Percentiles rank a stretch among this genome's conserved stretches.
Evolutionary conservation across 2,329 filamentous ascomycete genomes (phyloP).

Genomic region (Fusarium mundagurra): DNA sequence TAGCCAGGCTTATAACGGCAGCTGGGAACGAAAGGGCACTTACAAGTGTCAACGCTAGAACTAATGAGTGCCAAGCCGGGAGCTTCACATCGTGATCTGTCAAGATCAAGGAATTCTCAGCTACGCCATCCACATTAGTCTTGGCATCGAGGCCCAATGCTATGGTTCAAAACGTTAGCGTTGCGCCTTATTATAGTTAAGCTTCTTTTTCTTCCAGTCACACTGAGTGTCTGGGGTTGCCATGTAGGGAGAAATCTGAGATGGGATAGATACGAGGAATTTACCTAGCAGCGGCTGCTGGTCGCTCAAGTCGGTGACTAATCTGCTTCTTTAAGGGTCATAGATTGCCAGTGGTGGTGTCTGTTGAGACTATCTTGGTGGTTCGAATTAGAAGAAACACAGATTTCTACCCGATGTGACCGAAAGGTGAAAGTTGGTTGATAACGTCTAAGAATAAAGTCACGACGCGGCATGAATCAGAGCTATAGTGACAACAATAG

Average conservation of each 20-base stretch:
- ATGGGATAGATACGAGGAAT: neutral
- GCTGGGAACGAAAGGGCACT: neutral
- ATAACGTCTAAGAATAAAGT: too few relatives aligned
- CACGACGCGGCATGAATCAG: accelerated
- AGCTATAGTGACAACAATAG: neutral
- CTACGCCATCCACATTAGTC: neutral
- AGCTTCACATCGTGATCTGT: neutral
- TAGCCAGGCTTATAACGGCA: neutral
- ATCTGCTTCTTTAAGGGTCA: too few relatives aligned
- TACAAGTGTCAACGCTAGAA: neutral
- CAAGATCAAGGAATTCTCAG: neutral
- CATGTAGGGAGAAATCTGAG: neutral
- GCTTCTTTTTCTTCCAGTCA: neutral
- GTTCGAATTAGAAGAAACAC: neutral
- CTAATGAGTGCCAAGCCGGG: neutral
- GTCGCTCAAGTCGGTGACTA: accelerated
- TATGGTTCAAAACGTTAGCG: neutral
- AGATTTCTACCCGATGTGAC: accelerated
- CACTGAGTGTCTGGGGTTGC: neutral
- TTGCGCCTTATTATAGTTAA: neutral
- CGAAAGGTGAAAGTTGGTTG: neutral
- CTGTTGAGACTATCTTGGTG: neutral
- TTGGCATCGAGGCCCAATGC: neutral
- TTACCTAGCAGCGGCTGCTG: neutral
- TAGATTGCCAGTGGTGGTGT: neutral